Base-by-base conservation (phyloP, 352 stramenopile genomes). In the Phytopythium delawarense region DNA sequence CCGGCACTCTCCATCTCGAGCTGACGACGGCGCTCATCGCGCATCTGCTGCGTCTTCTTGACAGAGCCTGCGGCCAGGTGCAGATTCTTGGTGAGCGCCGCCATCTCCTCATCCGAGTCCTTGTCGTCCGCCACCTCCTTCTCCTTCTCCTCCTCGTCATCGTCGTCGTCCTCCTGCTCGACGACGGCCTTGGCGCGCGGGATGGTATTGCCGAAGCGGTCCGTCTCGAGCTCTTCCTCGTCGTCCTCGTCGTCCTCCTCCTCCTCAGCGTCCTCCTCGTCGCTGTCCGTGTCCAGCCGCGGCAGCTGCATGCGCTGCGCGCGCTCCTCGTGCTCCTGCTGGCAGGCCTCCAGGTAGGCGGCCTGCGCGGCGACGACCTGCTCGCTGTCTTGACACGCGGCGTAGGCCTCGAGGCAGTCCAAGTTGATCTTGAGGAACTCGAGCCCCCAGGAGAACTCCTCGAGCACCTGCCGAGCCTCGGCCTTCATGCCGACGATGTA, bases 381-480 rank as follows among this genome's bases (percentile, higher is more conserved):
- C 0, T 68, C 75, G 61, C 82, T 91, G 44, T 70, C 79, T n/a
- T 80, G 70, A 62, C 85, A 96, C 9, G 69, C 77, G 4, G 88
- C 69, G 59, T 97, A 97, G 20, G 80, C 84, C 42, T 96, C 83
- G n/a, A 97, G 69, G 48, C 83, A 89, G 64, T 99, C 98, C 25
- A 78, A 66, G 78, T 99, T 99, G 42, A 99, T 80, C 68, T 91
- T 87, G 34, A 98, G 74, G 68, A 99, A 98, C 75, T 98, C 94
- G 39, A 78, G 68, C 18, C 95, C 94, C 85, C 89, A 99, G 34
- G 84, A 82, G 74, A 99, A 98, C 72, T 98, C 92, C 51, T 96
- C 76, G 78, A 99, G 89, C 46, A 98, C 40, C 67, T 93, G 80
- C 30, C 84, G 71, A 2, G 93, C 94, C 59, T 97, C 90, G 21